Percentiles rank a stretch among this genome's conserved stretches.
phyloP scores from a whole-genome alignment of 139 green algal species.

The Chlamydomonas sp. region DNA sequence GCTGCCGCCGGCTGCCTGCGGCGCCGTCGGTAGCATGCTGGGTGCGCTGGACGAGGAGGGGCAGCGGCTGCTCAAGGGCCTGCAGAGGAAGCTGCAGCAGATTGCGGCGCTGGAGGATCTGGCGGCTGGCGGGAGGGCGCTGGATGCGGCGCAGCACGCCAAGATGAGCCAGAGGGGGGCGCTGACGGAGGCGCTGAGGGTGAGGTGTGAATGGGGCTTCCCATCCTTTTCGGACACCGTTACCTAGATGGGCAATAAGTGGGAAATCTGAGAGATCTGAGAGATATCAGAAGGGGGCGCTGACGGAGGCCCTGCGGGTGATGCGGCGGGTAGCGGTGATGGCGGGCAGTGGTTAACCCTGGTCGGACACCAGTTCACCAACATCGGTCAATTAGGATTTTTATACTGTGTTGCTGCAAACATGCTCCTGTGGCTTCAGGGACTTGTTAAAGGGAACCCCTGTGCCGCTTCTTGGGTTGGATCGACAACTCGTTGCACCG shows the following conservation, averaged over 20 bases:
- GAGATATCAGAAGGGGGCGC: not conserved
- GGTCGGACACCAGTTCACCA: not conserved
- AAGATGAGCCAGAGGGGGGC: constrained; percentile 70
- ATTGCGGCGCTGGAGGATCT: constrained; percentile 35
- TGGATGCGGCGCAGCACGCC: constrained; percentile 84
- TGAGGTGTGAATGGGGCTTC: constrained; percentile 26
- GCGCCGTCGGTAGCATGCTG: not conserved
- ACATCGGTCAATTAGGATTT: not conserved
- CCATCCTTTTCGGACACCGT: not conserved
- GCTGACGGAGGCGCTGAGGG: constrained; percentile 60
- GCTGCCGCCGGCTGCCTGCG: no score
- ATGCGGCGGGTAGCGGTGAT: not conserved
- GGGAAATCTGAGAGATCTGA: not conserved
- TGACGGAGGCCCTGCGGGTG: constrained; percentile 8
- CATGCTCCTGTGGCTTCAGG: not conserved
- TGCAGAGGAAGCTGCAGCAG: constrained; percentile 87
- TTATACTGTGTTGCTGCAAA: not conserved
- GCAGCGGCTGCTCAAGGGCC: constrained; percentile 53
- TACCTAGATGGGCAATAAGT: not conserved
- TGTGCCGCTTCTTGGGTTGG: not conserved
- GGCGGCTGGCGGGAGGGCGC: constrained; percentile 17
- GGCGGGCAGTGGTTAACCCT: not conserved
- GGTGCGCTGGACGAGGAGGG: constrained; percentile 22
- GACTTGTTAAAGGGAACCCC: not conserved
- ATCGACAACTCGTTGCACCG: not conserved